Conservation (phyloP, 345 rosid species). For the Conringia planisiliqua region DNA sequence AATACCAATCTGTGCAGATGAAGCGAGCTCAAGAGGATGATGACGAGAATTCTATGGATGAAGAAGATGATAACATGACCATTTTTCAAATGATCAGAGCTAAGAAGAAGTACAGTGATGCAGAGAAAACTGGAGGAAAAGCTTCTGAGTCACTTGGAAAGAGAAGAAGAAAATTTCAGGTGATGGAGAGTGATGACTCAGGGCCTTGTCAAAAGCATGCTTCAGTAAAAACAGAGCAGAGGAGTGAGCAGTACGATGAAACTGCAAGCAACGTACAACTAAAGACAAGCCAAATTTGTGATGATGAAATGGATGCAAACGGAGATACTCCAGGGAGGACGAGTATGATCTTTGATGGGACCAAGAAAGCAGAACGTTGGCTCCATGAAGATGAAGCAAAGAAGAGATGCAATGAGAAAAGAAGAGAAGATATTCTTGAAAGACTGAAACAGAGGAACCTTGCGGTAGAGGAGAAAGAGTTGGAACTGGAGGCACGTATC, state of each 20-base stretch:
- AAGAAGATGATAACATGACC: background rate
- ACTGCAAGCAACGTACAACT: background rate
- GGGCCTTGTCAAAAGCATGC: background rate
- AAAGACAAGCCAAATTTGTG: background rate
- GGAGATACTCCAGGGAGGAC: background rate
- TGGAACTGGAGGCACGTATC: background rate
- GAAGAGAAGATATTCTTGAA: background rate
- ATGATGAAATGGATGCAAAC: background rate
- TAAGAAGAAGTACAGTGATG: background rate
- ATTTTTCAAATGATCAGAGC: background rate
- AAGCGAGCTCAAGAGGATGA: background rate
- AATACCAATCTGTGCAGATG: background rate
- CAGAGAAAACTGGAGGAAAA: background rate
- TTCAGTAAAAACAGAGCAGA: background rate
- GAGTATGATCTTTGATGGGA: background rate
- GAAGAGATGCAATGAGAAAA: background rate
- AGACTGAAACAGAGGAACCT: background rate
- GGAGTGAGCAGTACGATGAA: background rate
- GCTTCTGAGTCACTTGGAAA: background rate
- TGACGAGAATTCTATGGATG: slow-evolving; percentile 11
- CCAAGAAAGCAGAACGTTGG: background rate
- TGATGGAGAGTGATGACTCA: slow-evolving; percentile 7
- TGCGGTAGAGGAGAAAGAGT: background rate
- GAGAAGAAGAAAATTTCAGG: slow-evolving; percentile 14
- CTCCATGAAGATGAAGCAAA: background rate